A percentile compares a stretch with the other conserved stretches of the same genome.
phyloP scores from a whole-genome alignment of 2,329 filamentous ascomycete genomes.

The Trichoderma sp. region DNA sequence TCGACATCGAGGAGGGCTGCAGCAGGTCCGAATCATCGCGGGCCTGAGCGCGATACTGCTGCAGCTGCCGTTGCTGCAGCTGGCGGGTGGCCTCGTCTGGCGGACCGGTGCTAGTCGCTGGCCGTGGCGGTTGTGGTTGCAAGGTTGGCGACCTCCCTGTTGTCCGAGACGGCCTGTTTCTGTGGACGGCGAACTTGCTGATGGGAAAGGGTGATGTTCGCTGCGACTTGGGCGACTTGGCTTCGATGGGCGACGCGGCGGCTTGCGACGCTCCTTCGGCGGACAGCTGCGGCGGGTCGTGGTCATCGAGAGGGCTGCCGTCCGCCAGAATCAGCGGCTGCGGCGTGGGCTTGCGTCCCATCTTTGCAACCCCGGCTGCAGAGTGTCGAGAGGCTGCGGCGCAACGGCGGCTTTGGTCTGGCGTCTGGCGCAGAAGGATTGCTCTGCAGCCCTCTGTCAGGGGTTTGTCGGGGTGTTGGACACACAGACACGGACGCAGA shows the following conservation, averaged over 20 bases:
- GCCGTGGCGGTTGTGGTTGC: slow-evolving; percentile 19
- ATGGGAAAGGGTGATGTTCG: slow-evolving; percentile 49
- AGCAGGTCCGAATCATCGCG: slow-evolving; percentile 26
- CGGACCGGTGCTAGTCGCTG: slow-evolving; percentile 19
- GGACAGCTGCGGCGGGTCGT: slow-evolving; percentile 30
- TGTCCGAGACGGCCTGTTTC: slow-evolving; percentile 30
- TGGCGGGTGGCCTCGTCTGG: slow-evolving; percentile 16
- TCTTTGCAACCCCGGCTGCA: slow-evolving; percentile 31
- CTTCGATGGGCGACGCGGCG: slow-evolving; percentile 36
- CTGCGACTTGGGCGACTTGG: slow-evolving; percentile 46
- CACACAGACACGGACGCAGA: not conserved
- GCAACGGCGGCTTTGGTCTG: slow-evolving; percentile 4
- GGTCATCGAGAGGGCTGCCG: slow-evolving; percentile 36
- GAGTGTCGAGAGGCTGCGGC: slow-evolving; percentile 1
- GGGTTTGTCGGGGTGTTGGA: slow-evolving; percentile 29
- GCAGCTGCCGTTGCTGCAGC: slow-evolving; percentile 28
- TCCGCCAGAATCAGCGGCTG: slow-evolving; percentile 58
- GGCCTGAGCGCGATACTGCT: slow-evolving; percentile 29
- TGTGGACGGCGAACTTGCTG: slow-evolving; percentile 41
- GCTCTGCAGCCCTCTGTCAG: slow-evolving; percentile 15
- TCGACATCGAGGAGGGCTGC: slow-evolving; percentile 30
- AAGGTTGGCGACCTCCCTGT: slow-evolving; percentile 23
- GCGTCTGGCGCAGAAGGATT: slow-evolving; percentile 17
- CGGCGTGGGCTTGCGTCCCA: slow-evolving; percentile 61
- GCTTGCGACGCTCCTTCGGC: slow-evolving; percentile 33